A percentile compares a stretch with the other conserved stretches of the same genome.
These are phyloP conservation scores for Trichoderma aggressivum DNA, from an alignment of 2,329 filamentous ascomycete genomes.

Conservation along the genomic window DNA sequence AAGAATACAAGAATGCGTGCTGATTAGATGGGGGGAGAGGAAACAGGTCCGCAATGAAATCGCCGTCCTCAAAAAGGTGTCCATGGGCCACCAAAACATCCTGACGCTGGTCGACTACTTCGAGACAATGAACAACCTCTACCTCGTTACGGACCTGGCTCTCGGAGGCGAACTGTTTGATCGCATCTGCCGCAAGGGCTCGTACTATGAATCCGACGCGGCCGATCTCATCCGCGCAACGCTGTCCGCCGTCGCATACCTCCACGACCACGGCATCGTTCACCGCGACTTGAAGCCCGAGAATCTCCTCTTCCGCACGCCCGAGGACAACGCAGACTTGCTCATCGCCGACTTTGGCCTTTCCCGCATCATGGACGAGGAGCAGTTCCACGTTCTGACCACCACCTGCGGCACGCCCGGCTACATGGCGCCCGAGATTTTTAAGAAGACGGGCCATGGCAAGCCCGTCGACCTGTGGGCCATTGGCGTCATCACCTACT, in stretches of 20 bases:
- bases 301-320: conserved; percentile 93
- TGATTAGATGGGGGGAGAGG: background rate
- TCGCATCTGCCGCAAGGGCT: conserved; percentile 96
- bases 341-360: conserved; percentile 96
- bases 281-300: conserved; percentile 97
- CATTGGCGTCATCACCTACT: conserved; percentile 97
- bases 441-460: conserved; percentile 96
- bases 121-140: conserved; percentile 99
- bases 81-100: conserved; percentile 98
- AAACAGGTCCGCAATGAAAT: conserved; percentile 91
- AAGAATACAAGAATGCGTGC: background rate
- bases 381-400: conserved; percentile 95
- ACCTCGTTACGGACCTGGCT: conserved; percentile 94
- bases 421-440: conserved; percentile 99
- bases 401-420: conserved; percentile 97
- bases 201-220: conserved; percentile 96
- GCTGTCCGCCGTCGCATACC: conserved; percentile 93
- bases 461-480: conserved; percentile 99
- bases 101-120: conserved; percentile 98
- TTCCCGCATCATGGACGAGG: conserved; percentile 96
- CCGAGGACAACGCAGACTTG: conserved; percentile 95
- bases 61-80: conserved; percentile 94
- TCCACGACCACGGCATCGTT: conserved; percentile 97
- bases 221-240: conserved; percentile 93
- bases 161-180: conserved; percentile 97